Percentiles rank a stretch among this genome's conserved stretches.
Evolutionary conservation across 352 stramenopile genomes (phyloP).

Genomic region (Detonula confervacea): DNA sequence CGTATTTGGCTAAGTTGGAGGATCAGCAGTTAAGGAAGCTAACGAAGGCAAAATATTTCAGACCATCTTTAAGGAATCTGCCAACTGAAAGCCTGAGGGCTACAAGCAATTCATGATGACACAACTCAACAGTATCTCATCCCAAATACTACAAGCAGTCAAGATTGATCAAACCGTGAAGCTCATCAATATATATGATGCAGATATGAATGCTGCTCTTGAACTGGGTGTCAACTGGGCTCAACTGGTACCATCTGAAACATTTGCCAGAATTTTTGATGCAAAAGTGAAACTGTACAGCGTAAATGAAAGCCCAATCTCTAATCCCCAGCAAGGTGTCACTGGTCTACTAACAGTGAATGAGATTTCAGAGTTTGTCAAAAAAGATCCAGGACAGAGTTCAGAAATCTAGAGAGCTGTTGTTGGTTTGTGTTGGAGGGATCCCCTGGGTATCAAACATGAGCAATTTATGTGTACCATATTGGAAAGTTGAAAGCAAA

Average conservation of each 20-base stretch:
- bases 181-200: constrained; percentile 18
- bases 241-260: neutral
- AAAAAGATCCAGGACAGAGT: neutral
- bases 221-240: constrained; percentile 18
- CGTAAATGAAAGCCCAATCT: neutral
- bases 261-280: neutral
- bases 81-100: neutral
- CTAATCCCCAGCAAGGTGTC: constrained; percentile 8
- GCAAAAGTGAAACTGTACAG: neutral
- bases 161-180: neutral
- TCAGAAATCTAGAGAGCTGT: constrained; percentile 8
- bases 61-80: neutral
- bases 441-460: neutral
- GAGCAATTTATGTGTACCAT: constrained; percentile 7
- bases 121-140: neutral
- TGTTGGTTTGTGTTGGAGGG: constrained; percentile 1
- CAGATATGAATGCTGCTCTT: neutral
- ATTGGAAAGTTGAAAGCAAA: neutral
- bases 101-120: neutral
- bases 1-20: neutral
- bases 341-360: neutral
- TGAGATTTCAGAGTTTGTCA: constrained; percentile 2
- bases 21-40: neutral
- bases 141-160: neutral
- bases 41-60: neutral